phyloP scores from a whole-genome alignment of 83 land plant species.

The Isoetes engelmannii region DNA sequence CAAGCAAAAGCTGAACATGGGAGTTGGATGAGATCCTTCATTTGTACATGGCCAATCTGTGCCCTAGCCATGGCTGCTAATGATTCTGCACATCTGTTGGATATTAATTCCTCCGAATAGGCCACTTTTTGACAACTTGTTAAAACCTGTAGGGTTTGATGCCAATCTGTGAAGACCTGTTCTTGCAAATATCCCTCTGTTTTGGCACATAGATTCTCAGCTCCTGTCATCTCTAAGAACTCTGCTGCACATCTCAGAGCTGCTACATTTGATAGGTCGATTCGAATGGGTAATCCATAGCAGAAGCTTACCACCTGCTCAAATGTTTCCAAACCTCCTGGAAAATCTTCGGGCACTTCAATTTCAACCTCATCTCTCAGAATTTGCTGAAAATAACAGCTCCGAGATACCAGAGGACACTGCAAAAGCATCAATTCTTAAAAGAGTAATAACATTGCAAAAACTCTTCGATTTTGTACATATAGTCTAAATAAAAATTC shows the following conservation, averaged over 20 bases:
- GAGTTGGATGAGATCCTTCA: background rate
- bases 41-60: background rate
- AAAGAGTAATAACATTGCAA: too few relatives aligned
- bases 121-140: background rate
- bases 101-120: background rate
- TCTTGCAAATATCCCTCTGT: background rate
- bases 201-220: background rate
- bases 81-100: background rate
- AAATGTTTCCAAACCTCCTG: background rate
- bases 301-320: slow-evolving; percentile 1
- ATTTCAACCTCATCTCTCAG: background rate
- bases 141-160: background rate
- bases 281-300: background rate
- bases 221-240: slow-evolving; percentile 3
- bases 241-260: slow-evolving; percentile 1
- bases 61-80: background rate
- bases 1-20: background rate
- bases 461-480: too few relatives aligned
- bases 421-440: background rate
- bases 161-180: background rate
- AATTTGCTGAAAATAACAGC: background rate
- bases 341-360: background rate
- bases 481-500: too few relatives aligned
- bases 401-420: background rate
- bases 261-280: slow-evolving; percentile 1